phyloP scores from a whole-genome alignment of 331 rosid species.

The Rhamnella rubrinervis region DNA sequence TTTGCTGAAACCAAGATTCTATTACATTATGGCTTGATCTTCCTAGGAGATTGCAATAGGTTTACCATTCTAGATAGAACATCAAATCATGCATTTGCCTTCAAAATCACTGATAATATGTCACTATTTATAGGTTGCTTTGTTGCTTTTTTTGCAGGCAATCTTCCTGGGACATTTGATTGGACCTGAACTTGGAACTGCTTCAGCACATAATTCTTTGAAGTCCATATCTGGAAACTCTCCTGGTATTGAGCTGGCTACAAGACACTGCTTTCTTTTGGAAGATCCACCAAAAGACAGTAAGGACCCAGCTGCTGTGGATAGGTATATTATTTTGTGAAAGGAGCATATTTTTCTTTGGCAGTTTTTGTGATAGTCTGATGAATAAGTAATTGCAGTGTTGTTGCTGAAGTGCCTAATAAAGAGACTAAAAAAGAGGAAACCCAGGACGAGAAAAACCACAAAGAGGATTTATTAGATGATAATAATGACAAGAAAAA shows the following conservation, averaged over 20 bases:
- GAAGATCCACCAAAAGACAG: constrained; percentile 70
- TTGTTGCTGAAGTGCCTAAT: constrained; percentile 34
- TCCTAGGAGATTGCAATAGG: not conserved
- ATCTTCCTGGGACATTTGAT: constrained; percentile 68
- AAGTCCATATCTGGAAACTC: constrained; percentile 62
- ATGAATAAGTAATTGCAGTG: constrained; percentile 31
- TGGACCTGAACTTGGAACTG: constrained; percentile 76
- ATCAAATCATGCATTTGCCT: not conserved
- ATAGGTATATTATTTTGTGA: constrained; percentile 48
- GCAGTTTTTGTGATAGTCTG: constrained; percentile 22
- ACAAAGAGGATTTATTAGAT: constrained; percentile 45
- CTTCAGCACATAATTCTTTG: constrained; percentile 71
- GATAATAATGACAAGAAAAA: constrained; percentile 32
- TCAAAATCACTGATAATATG: not conserved
- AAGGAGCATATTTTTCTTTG: constrained; percentile 20
- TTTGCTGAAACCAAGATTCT: too few relatives aligned
- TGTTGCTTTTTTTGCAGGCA: constrained; percentile 51
- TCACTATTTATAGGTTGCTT: constrained; percentile 18
- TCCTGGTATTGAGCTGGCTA: constrained; percentile 68
- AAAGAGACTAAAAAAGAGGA: constrained; percentile 38
- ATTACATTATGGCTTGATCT: not conserved
- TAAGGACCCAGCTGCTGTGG: constrained; percentile 46
- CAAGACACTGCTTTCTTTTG: constrained; percentile 70
- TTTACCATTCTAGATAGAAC: not conserved
- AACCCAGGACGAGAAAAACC: constrained; percentile 38